These are phyloP conservation scores for Cynara cardunculus DNA, from an alignment of 129 eudicot species.

Conservation along the genomic window DNA sequence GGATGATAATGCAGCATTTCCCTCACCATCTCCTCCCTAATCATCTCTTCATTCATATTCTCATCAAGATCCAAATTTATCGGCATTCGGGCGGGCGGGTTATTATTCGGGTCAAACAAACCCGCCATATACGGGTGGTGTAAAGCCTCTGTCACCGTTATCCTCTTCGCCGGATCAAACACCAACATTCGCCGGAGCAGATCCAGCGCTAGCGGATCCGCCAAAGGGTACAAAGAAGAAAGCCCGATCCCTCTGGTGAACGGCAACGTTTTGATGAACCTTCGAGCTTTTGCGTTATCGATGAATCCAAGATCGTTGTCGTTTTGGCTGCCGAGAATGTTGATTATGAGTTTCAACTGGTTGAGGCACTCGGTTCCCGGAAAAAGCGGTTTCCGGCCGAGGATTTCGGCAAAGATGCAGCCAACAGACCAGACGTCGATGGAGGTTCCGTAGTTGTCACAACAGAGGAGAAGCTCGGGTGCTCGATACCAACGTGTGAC, in stretches of 20 bases:
- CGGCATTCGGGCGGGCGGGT: constrained; percentile 64
- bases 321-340: constrained; percentile 61
- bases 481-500: constrained; percentile 93
- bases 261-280: constrained; percentile 46
- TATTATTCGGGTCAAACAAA: constrained; percentile 59
- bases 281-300: constrained; percentile 56
- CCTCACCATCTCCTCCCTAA: constrained; percentile 80
- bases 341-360: constrained; percentile 62
- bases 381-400: constrained; percentile 73
- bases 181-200: constrained; percentile 63
- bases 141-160: constrained; percentile 65
- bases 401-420: constrained; percentile 83
- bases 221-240: constrained; percentile 58
- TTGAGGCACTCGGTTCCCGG: constrained; percentile 71
- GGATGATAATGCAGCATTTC: constrained; percentile 85
- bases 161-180: constrained; percentile 77
- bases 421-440: constrained; percentile 90
- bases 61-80: constrained; percentile 77
- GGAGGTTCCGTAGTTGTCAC: constrained; percentile 67
- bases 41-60: constrained; percentile 60
- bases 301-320: constrained; percentile 58
- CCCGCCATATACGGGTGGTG: constrained; percentile 75
- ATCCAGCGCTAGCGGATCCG: constrained; percentile 71
- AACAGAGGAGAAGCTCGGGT: constrained; percentile 77
- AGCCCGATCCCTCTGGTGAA: constrained; percentile 45